Conservation (phyloP, 352 stramenopile genomes). For the Phytophthora tubulina region DNA sequence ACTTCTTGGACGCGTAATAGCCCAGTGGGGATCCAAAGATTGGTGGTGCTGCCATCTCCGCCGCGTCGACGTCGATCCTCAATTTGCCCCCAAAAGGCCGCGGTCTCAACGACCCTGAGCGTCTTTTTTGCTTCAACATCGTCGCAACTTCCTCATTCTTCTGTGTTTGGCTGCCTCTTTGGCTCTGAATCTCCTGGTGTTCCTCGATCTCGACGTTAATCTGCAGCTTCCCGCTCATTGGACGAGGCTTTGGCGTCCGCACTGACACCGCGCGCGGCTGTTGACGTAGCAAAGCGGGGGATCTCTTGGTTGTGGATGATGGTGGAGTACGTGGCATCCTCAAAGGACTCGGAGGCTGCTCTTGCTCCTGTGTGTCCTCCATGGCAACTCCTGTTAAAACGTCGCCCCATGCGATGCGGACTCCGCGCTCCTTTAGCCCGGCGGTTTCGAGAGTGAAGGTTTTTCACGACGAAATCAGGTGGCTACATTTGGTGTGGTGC, state of each 20-base stretch:
- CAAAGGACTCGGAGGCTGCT: not conserved
- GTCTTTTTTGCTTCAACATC: slow-evolving; percentile 2
- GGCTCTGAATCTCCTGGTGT: slow-evolving; percentile 8
- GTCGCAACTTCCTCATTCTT: slow-evolving; percentile 11
- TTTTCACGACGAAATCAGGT: slow-evolving; percentile 13
- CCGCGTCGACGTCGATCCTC: slow-evolving; percentile 58
- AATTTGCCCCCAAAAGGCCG: slow-evolving; percentile 42
- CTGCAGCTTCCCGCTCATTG: slow-evolving; percentile 10
- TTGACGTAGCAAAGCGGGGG: slow-evolving; percentile 4
- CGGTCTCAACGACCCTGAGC: slow-evolving; percentile 7
- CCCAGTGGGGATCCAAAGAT: slow-evolving; percentile 53
- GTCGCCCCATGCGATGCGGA: slow-evolving; percentile 10
- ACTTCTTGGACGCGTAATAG: slow-evolving; percentile 58
- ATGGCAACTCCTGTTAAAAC: slow-evolving; percentile 1
- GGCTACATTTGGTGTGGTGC: slow-evolving; percentile 17
- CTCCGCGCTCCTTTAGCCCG: not conserved
- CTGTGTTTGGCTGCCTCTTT: not conserved
- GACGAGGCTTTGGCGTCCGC: slow-evolving; percentile 15
- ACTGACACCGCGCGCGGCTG: slow-evolving; percentile 17
- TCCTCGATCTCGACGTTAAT: slow-evolving; percentile 10
- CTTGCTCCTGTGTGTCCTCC: slow-evolving; percentile 9
- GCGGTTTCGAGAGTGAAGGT: slow-evolving; percentile 38
- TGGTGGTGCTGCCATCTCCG: slow-evolving; percentile 37
- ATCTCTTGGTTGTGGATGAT: slow-evolving; percentile 2
- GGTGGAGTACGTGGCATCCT: not conserved